Base-by-base conservation (phyloP, 2,329 filamentous ascomycete genomes). In the Conoideocrella luteorostrata region DNA sequence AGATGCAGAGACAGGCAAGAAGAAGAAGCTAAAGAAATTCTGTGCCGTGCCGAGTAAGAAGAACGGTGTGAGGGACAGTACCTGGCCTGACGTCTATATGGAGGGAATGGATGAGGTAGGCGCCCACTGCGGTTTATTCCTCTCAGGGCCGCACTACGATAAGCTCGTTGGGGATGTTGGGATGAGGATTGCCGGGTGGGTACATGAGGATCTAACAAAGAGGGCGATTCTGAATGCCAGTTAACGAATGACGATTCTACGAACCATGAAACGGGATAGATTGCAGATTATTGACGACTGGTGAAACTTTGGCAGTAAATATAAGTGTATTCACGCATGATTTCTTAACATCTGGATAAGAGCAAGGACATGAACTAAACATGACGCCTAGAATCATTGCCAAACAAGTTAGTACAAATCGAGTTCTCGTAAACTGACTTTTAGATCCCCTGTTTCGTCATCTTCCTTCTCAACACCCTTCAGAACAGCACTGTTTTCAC, bases 71-170 rank as follows among this genome's bases (percentile, higher is more conserved):
- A 67, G 72, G 34, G 88, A 95, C 59, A 67, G 75, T 4, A 78
- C 82, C 13, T 95, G 90, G 89, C 69, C 89, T 1, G 73, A 82
- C 35, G 77, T 95, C 3, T 82, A 81, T 55, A 93, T 96, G 86
- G 76, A 84, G 46, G 82, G 80, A 41, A 80, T 93, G 48, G 89
- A 95, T 57, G 87, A 95, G 62, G 85, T 95, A 1, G 82, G 79
- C 6, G 90, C 89, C 9, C 89, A 95, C 60, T 91, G 87, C 49
- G 83, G 85, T 0, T 67, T 95, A 41, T 95, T 95, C 66, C 78
- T 87, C 35, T 66, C 80, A 11, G 82, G 84, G 6, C 73, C 80
- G 47, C 82, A 86, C 45, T 91, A 93, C 57, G 84, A 89, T 54
- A 67, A 66, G 50, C 66, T 91, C n/a, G 80, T 91, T n/a, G 82